Percentiles rank a stretch among this genome's conserved stretches.
Conservation (phyloP, 495 filamentous ascomycete genomes). For the Penicillium cataractarum region DNA sequence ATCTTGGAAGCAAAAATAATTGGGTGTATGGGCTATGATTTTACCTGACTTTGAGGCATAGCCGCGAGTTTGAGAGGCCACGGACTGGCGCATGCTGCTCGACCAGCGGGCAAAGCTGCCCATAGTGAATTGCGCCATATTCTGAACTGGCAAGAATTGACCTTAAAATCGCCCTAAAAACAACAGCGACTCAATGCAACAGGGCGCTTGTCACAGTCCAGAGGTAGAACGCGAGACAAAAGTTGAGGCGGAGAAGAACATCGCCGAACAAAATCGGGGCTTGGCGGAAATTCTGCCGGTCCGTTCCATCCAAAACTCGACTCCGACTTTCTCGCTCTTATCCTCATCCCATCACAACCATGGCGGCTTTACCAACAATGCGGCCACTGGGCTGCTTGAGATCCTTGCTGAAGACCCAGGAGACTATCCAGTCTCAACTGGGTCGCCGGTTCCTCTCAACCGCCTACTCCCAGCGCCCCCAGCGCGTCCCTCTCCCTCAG, state of each 20-base stretch:
- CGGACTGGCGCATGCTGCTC: slow-evolving; percentile 38
- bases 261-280: slow-evolving; percentile 33
- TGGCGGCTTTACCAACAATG: slow-evolving; percentile 62
- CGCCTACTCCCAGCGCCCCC: slow-evolving; percentile 39
- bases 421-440: slow-evolving; percentile 46
- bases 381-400: slow-evolving; percentile 73
- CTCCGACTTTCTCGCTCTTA: slow-evolving; percentile 32
- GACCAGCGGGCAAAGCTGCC: slow-evolving; percentile 44
- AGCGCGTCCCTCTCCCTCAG: slow-evolving; percentile 42
- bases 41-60: slow-evolving; percentile 42
- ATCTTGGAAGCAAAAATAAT: not conserved
- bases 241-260: slow-evolving; percentile 12
- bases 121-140: slow-evolving; percentile 46
- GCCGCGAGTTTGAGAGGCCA: slow-evolving; percentile 38
- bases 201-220: not conserved
- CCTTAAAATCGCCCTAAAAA: not conserved
- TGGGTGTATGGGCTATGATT: not conserved
- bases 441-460: slow-evolving; percentile 47
- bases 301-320: slow-evolving; percentile 36
- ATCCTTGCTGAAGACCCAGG: slow-evolving; percentile 50
- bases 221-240: slow-evolving; percentile 19
- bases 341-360: slow-evolving; percentile 37
- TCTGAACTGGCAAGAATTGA: not conserved
- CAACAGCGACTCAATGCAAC: not conserved
- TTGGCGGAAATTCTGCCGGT: slow-evolving; percentile 51